These are phyloP conservation scores for Mycena latifolia DNA, from an alignment of 768 basidiomycete genomes.

Conservation along the genomic window DNA sequence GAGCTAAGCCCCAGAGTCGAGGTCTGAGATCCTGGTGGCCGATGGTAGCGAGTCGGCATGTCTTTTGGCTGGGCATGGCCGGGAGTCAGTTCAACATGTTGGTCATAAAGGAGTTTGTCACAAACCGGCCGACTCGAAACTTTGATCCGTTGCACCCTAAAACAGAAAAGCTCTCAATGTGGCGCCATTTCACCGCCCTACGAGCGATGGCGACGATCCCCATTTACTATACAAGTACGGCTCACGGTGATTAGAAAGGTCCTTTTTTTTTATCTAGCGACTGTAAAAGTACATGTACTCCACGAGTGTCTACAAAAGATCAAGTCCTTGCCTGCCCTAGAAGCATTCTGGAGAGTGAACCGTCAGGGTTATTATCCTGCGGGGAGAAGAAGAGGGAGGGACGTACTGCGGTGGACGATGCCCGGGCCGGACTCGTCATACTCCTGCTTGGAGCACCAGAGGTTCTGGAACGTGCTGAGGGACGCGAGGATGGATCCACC, in stretches of 20 bases:
- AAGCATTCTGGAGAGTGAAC: conserved; percentile 34
- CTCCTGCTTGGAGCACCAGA: conserved; percentile 38
- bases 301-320: conserved; percentile 15
- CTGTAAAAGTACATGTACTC: conserved; percentile 28
- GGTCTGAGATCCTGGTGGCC: too few relatives aligned
- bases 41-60: too few relatives aligned
- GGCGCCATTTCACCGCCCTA: too few relatives aligned
- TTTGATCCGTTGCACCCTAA: too few relatives aligned
- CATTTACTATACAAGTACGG: background rate
- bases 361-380: background rate
- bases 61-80: too few relatives aligned
- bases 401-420: conserved; percentile 58
- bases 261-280: conserved; percentile 8
- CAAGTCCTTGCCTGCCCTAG: conserved; percentile 24
- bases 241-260: background rate
- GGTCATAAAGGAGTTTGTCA: too few relatives aligned
- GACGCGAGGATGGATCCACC: conserved; percentile 35
- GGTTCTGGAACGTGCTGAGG: conserved; percentile 37
- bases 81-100: too few relatives aligned
- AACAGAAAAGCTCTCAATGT: too few relatives aligned
- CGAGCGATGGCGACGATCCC: too few relatives aligned
- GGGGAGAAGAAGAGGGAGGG: background rate
- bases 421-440: conserved; percentile 54
- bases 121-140: too few relatives aligned
- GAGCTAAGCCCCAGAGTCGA: too few relatives aligned